These are phyloP conservation scores for Pseudoscleropodium purum DNA, from an alignment of 225 moss, liverwort and hornwort species.

Conservation along the genomic window DNA sequence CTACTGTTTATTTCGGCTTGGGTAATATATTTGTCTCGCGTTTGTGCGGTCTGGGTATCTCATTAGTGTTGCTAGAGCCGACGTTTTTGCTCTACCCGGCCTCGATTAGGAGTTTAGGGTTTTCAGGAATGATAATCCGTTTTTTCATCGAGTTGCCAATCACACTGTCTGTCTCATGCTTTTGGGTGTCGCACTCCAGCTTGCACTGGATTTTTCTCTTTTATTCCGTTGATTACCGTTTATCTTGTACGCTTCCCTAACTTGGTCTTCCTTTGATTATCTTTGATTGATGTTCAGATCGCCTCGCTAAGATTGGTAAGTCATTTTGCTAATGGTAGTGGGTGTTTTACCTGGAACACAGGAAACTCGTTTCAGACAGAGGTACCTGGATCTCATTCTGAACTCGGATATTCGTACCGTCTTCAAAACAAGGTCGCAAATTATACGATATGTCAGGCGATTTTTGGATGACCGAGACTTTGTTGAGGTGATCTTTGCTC, in stretches of 20 bases:
- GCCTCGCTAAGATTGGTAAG: neutral
- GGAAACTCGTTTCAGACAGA: slow-evolving; percentile 92
- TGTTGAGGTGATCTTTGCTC: slow-evolving; percentile 55
- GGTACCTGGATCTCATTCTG: slow-evolving; percentile 82
- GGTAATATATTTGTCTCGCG: neutral
- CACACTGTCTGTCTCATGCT: neutral
- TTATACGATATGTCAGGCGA: slow-evolving; percentile 62
- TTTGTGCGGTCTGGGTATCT: neutral
- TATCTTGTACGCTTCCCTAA: neutral
- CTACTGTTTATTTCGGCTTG: neutral
- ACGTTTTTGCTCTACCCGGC: neutral
- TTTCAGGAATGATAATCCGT: neutral
- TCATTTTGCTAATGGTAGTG: neutral
- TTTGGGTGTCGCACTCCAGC: neutral
- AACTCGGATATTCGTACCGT: slow-evolving; percentile 77
- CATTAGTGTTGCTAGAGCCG: neutral
- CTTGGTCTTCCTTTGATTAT: neutral
- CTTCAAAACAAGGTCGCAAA: slow-evolving; percentile 77
- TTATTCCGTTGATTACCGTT: neutral
- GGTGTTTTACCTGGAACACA: slow-evolving; percentile 1
- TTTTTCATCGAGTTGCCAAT: neutral
- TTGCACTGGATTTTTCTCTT: neutral
- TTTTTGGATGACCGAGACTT: slow-evolving; percentile 71
- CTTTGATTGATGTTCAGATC: neutral
- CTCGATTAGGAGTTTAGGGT: neutral